Evolutionary conservation across 352 stramenopile species (phyloP).

Genomic region (Pythium rhizo-oryzae): DNA sequence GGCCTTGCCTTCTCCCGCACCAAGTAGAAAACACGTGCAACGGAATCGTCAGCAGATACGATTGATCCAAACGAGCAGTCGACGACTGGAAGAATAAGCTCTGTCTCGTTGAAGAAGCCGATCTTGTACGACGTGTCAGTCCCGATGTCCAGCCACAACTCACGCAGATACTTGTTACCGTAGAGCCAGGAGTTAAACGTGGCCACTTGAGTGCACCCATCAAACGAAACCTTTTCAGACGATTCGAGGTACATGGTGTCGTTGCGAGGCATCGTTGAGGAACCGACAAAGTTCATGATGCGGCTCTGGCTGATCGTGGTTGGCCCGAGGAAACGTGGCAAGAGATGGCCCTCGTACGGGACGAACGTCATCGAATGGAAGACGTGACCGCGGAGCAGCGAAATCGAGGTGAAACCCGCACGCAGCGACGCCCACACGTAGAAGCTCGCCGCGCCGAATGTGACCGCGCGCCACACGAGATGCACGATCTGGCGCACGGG

Average conservation of each 20-base stretch:
- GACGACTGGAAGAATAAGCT: slow-evolving; percentile 45
- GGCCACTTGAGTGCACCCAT: slow-evolving; percentile 11
- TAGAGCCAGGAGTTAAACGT: slow-evolving; percentile 31
- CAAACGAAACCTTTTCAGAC: slow-evolving; percentile 6
- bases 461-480: slow-evolving; percentile 27
- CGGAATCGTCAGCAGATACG: slow-evolving; percentile 28
- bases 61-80: slow-evolving; percentile 43
- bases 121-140: slow-evolving; percentile 33
- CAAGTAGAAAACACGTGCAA: slow-evolving; percentile 43
- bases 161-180: slow-evolving; percentile 36
- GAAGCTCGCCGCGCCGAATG: slow-evolving; percentile 36
- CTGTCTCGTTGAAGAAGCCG: slow-evolving; percentile 31
- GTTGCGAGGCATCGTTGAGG: slow-evolving; percentile 1
- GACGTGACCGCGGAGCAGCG: slow-evolving; percentile 24
- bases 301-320: slow-evolving; percentile 17
- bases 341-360: no score
- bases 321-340: neutral
- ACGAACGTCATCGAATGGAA: slow-evolving; percentile 22
- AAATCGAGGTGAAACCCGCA: slow-evolving; percentile 30
- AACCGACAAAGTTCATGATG: neutral
- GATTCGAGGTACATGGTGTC: slow-evolving; percentile 27
- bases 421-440: slow-evolving; percentile 36
- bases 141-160: slow-evolving; percentile 29
- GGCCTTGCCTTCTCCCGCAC: slow-evolving; percentile 33
- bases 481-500: slow-evolving; percentile 15